phyloP scores from a whole-genome alignment of 768 basidiomycete species.

The Sarcomyxa edulis region DNA sequence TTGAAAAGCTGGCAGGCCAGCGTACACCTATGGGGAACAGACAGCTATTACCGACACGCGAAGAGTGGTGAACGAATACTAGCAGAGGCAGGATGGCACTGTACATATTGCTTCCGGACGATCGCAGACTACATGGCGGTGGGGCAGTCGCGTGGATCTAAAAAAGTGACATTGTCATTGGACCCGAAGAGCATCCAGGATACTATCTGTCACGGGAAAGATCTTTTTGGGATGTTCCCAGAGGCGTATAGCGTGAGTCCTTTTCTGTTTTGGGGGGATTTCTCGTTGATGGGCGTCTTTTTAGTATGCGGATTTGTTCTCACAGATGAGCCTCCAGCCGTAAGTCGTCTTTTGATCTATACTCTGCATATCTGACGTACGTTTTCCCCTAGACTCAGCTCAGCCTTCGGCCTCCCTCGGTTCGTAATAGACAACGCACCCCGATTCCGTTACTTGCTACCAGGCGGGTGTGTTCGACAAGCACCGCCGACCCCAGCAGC shows the following conservation, averaged over 20 bases:
- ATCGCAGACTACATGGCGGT: slow-evolving; percentile 54
- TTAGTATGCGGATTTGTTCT: slow-evolving; percentile 48
- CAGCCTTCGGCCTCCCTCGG: slow-evolving; percentile 48
- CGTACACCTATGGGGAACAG: slow-evolving; percentile 40
- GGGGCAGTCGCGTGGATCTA: slow-evolving; percentile 56
- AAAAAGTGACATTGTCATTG: slow-evolving; percentile 44
- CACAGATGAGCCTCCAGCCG: slow-evolving; percentile 49
- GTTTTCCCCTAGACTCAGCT: slow-evolving; percentile 22
- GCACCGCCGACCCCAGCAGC: too few relatives aligned
- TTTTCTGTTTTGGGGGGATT: background rate
- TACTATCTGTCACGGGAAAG: slow-evolving; percentile 53
- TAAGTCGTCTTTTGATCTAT: slow-evolving; percentile 20
- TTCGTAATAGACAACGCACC: slow-evolving; percentile 47
- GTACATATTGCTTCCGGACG: slow-evolving; percentile 61
- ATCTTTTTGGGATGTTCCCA: slow-evolving; percentile 63
- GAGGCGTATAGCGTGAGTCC: slow-evolving; percentile 52
- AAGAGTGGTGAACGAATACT: slow-evolving; percentile 42
- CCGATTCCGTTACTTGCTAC: slow-evolving; percentile 46
- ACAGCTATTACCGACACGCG: slow-evolving; percentile 42
- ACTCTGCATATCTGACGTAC: background rate
- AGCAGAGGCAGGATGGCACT: slow-evolving; percentile 66
- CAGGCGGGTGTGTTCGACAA: slow-evolving; percentile 46
- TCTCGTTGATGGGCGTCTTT: slow-evolving; percentile 3
- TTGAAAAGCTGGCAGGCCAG: slow-evolving; percentile 52
- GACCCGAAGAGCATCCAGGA: slow-evolving; percentile 48